A percentile compares a stretch with the other conserved stretches of the same genome.
Conservation (phyloP, 352 stramenopile species). For the Phytophthora citricola region DNA sequence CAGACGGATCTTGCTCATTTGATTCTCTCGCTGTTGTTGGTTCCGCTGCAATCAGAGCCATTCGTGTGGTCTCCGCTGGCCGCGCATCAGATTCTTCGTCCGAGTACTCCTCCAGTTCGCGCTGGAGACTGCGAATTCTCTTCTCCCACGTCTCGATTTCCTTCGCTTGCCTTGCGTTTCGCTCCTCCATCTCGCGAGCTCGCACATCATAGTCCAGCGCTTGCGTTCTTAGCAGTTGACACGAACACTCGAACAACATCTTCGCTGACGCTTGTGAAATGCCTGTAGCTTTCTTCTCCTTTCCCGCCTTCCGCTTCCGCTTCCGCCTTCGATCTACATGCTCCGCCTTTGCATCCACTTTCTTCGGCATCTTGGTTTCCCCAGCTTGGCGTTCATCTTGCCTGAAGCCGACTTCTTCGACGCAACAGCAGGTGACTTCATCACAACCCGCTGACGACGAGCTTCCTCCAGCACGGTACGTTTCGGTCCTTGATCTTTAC, state of each 20-base stretch:
- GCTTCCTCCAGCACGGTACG: not conserved
- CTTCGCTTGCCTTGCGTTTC: constrained; percentile 32
- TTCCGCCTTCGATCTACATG: constrained; percentile 27
- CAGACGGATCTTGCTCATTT: constrained; percentile 3
- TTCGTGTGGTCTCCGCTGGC: not conserved
- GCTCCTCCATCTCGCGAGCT: constrained; percentile 49
- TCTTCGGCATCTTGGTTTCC: constrained; percentile 11
- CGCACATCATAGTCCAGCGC: constrained; percentile 57
- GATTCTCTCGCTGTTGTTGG: not conserved
- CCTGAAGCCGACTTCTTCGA: not conserved
- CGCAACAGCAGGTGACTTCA: not conserved
- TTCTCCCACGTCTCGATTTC: constrained; percentile 52
- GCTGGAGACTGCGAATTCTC: constrained; percentile 38
- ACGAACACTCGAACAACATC: constrained; percentile 56
- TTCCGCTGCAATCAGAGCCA: constrained; percentile 11
- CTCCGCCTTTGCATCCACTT: constrained; percentile 17
- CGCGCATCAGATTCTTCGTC: constrained; percentile 11
- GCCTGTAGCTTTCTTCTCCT: not conserved
- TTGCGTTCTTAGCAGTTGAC: constrained; percentile 42
- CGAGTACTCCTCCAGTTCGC: constrained; percentile 36
- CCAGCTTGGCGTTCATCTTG: constrained; percentile 7
- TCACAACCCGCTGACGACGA: not conserved
- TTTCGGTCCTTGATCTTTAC: not conserved
- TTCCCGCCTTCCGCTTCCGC: constrained; percentile 23
- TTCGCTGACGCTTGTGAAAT: constrained; percentile 38